Base-by-base conservation (phyloP, 208 protist species). In the Angomonas ambiguus region DNA sequence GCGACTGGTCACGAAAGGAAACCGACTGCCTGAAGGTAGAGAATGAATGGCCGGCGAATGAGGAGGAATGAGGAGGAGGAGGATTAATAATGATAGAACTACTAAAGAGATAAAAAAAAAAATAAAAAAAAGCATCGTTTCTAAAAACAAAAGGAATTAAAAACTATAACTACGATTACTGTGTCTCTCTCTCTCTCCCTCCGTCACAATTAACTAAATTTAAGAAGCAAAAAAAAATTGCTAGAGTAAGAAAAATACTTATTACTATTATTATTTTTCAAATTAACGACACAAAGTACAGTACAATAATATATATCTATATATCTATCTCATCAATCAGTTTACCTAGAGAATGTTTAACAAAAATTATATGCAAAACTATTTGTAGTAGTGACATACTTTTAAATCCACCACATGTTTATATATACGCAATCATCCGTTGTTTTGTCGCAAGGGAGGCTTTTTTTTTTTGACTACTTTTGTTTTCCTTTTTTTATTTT, bases 11-110 rank as follows among this genome's bases (percentile, higher is more conserved):
- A 24, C 57, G 72, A 24, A 66, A 75, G 1, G 88, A 94, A 42
- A 79, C 78, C 62, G 85, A 91, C 59, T 88, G 77, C 35, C 68
- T 94, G 20, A 86, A 83, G 62, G 62, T 94, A 34, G 88, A 94
- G 51, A 94, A 94, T 64, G 88, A 94, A 66, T 94, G 88, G 88
- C 88, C 88, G 0, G 76, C 73, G 2, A 83, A 91, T 48, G 88
- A 94, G 63, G 83, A 90, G 13, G 77, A 76, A 18, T 67, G 59
- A 30, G 71, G n/a, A n/a, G n/a, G n/a, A n/a, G n/a, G n/a, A n/a
- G n/a, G n/a, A 45, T 45, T n/a, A 45, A 45, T 45, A 45, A 45
- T 45, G 16, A 45, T 45, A 45, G 16, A n/a, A 45, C 8, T 45
- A 45, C 8, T 45, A 45, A 45, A 28, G 30, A 64, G 35, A 64